These are phyloP conservation scores for Metarhizium brunneum DNA, from an alignment of 2,329 filamentous ascomycete species.

Conservation along the genomic window DNA sequence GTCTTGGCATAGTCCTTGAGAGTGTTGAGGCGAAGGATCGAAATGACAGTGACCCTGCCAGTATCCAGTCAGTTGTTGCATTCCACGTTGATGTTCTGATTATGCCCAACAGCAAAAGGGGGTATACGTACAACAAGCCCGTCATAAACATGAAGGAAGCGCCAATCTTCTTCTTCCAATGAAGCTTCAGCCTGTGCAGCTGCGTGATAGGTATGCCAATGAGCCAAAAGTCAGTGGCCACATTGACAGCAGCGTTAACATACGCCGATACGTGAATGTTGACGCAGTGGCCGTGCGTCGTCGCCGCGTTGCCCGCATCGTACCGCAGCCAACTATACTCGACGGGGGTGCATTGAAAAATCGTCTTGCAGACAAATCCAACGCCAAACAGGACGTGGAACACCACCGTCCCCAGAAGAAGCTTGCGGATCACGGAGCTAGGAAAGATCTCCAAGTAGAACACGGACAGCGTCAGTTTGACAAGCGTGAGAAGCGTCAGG, in stretches of 20 bases:
- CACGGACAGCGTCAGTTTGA: conserved; percentile 36
- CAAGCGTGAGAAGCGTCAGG: conserved; percentile 29
- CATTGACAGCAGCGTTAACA: conserved; percentile 35
- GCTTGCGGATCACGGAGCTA: conserved; percentile 17
- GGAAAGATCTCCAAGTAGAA: conserved; percentile 42
- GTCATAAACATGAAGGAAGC: conserved; percentile 33
- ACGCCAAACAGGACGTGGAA: conserved; percentile 25
- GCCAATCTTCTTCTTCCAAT: conserved; percentile 30
- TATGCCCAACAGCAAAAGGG: too few species aligned
- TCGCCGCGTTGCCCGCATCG: conserved; percentile 25
- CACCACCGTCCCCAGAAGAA: conserved; percentile 25
- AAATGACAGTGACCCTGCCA: conserved; percentile 19
- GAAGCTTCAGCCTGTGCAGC: conserved; percentile 24
- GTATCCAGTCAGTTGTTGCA: neutral
- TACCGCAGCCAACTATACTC: conserved; percentile 36
- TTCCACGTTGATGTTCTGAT: too few species aligned
- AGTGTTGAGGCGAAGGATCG: conserved; percentile 20
- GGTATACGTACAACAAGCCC: conserved; percentile 20
- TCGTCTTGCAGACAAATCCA: conserved; percentile 26
- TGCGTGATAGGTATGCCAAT: conserved; percentile 33
- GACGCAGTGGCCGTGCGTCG: conserved; percentile 29
- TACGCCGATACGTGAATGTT: conserved; percentile 34
- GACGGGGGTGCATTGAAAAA: conserved; percentile 38
- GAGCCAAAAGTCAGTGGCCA: conserved; percentile 36
- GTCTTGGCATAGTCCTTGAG: conserved; percentile 17